These are phyloP conservation scores for Lepidium campestre DNA, from an alignment of 441 rosid genomes.

Conservation along the genomic window DNA sequence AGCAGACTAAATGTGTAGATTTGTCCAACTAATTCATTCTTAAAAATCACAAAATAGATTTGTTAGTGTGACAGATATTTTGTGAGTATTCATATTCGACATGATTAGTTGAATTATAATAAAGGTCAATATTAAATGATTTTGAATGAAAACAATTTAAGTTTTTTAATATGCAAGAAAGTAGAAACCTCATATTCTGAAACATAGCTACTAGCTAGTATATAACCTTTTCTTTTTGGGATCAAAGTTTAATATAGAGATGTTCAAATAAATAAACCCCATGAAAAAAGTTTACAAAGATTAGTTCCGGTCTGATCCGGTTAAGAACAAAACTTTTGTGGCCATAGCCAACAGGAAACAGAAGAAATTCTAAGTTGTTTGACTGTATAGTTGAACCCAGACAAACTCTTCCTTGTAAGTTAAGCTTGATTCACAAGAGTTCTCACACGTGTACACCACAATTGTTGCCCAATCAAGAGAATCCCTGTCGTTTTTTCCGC, in stretches of 20 bases:
- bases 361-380: slow-evolving; percentile 11
- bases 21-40: background rate
- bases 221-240: background rate
- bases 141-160: too few relatives aligned
- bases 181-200: too few relatives aligned
- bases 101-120: too few relatives aligned
- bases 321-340: slow-evolving; percentile 20
- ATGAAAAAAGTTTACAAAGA: background rate
- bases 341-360: background rate
- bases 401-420: slow-evolving; percentile 76
- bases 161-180: too few relatives aligned
- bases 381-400: slow-evolving; percentile 58
- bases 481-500: slow-evolving; percentile 56
- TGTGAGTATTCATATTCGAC: too few relatives aligned
- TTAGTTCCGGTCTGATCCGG: background rate
- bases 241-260: background rate
- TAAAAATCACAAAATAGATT: background rate
- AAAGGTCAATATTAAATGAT: too few relatives aligned
- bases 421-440: slow-evolving; percentile 61
- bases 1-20: background rate
- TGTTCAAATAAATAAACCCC: background rate
- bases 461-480: slow-evolving; percentile 90
- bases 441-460: slow-evolving; percentile 57
- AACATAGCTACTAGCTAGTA: too few relatives aligned
- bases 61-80: background rate